Evolutionary conservation across 75 land plant genomes (phyloP).

Genomic region (Isoetes taiwanensis): DNA sequence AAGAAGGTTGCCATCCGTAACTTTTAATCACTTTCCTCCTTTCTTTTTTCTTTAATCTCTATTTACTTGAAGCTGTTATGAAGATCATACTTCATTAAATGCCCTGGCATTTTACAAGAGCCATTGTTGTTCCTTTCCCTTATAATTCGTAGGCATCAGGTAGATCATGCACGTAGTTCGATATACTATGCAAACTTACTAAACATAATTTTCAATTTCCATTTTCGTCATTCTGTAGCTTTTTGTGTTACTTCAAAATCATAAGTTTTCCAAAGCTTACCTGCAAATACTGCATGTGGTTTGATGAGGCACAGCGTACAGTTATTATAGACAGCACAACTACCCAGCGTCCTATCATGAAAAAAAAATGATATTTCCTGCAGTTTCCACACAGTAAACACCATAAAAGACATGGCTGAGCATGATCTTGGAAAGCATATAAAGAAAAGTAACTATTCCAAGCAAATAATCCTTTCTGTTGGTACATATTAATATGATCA

Average conservation of each 20-base stretch:
- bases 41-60: no score
- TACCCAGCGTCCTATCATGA: slow-evolving; percentile 14
- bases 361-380: slow-evolving; percentile 32
- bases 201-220: background rate
- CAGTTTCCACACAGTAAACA: no score
- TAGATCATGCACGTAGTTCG: background rate
- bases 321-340: slow-evolving; percentile 17
- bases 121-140: no score
- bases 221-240: background rate
- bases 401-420: background rate
- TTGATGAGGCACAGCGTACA: slow-evolving; percentile 27
- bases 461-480: background rate
- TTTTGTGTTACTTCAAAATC: background rate
- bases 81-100: no score
- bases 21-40: no score
- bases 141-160: no score
- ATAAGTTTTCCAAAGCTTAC: background rate
- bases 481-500: background rate
- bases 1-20: no score
- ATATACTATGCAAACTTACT: background rate
- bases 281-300: slow-evolving; percentile 28
- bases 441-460: background rate
- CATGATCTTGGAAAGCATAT: background rate
- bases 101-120: no score
- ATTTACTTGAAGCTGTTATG: no score